phyloP scores from a whole-genome alignment of 2,329 filamentous ascomycete genomes.

The Plectosphaerella plurivora region DNA sequence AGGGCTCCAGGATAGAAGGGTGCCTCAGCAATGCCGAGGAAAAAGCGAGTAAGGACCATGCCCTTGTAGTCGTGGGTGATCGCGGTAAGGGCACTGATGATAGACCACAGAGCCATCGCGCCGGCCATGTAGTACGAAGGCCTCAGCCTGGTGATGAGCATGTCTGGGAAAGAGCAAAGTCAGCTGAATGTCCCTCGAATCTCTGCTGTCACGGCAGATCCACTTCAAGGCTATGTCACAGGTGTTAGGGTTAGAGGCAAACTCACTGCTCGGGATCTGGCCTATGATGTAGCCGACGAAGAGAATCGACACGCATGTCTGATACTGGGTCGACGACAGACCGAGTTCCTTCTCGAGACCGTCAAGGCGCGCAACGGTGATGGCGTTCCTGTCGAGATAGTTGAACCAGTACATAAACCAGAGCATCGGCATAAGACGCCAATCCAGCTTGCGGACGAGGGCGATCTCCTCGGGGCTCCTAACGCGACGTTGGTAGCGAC shows the following conservation, averaged over 20 bases:
- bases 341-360: background rate
- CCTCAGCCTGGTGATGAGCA: conserved; percentile 6
- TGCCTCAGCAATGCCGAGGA: conserved; percentile 33
- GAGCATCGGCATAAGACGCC: conserved; percentile 23
- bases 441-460: conserved; percentile 30
- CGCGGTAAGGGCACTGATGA: conserved; percentile 18
- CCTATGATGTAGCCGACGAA: background rate
- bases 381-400: conserved; percentile 15
- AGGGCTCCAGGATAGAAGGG: conserved; percentile 19
- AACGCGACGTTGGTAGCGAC: conserved; percentile 13
- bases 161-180: background rate
- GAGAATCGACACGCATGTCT: background rate
- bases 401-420: conserved; percentile 25
- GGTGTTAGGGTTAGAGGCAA: no score
- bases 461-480: conserved; percentile 29
- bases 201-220: no score
- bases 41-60: conserved; percentile 27
- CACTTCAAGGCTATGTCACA: no score
- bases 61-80: conserved; percentile 23
- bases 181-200: no score
- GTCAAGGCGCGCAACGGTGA: conserved; percentile 6
- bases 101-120: conserved; percentile 8
- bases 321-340: background rate
- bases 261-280: conserved; percentile 17
- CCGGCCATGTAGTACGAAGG: conserved; percentile 5